Evolutionary conservation across 2,329 filamentous ascomycete genomes (phyloP), one percentile per base, ranked within the genome.

Genomic region (Fusarium keratoplasticum): DNA sequence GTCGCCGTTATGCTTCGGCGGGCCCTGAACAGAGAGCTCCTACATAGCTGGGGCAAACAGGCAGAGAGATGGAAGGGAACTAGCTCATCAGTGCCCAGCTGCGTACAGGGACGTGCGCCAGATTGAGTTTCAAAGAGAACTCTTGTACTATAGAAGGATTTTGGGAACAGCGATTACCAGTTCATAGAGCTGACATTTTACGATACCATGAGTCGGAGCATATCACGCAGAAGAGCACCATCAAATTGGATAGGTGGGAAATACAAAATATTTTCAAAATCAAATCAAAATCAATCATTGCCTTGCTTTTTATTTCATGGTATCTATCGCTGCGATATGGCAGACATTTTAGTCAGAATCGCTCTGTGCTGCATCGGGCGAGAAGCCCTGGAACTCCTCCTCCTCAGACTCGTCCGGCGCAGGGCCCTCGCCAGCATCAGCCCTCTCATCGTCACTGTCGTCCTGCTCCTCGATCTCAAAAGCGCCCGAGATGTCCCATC

Each of bases 401-500:
- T 89, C 87, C 67, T 89, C 89, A 16, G 85, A 85, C 29, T 87
- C 85, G 14, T 85, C 44, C 82, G 66, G 10, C 35, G 79, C 83
- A 10, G 79, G 81, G 2, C 79, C 81, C 4, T 80, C 82, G 2
- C 79, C 81, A 61, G 74, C 83, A 1, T 82, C 84, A 0, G 83
- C 82, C 2, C 82, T 84, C 0, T 83, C 82, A 0, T 83, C 85
- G 1, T 82, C 83, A 0, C 83, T 84, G 0, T 83, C 86, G 2
- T 88, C 88, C 40, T 85, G 81, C 67, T 90, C 88, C 72, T 89
- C 88, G 35, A 98, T 92, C 27, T 92, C 94, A 81, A 94, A 94
- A 36, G 91, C 91, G 1, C 91, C 96, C 55, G 91, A 92, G 59
- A 98, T 87, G 84, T 99, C 96, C 95, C 95, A 98, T 50, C 96